Base-by-base conservation (phyloP, 176 grass and related monocot genomes). In the Triticum urartu region DNA sequence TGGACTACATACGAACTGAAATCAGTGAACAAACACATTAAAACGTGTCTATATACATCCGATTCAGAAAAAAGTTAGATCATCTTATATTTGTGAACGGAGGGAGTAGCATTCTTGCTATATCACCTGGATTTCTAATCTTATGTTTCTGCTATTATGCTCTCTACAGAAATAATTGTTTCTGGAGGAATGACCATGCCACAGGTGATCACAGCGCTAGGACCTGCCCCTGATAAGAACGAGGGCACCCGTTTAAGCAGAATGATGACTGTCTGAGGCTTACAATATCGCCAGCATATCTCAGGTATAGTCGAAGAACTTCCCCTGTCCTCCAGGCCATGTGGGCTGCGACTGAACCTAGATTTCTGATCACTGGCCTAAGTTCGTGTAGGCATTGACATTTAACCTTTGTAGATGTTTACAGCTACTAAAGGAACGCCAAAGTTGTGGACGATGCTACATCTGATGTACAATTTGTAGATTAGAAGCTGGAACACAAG, bases 151-250 rank as follows among this genome's bases (percentile, higher is more conserved):
- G 8, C 36, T 84, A 64, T 86, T 82, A 30, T 75, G 81, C 42
- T 84, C 83, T 60, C 45, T 85, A 38, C 87, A 97, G 97, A 99
- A 91, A 99, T 99, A 54, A 94, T 97, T 91, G 97, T 94, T 84
- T 99, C 97, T 6, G 97, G 97, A 66, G 97, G 97, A 54, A 99
- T 99, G 97, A 97, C 97, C n/a, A 99, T 97, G 97, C 97, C 97
- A 1, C 87, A 97, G 83, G 83, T 86, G 78, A 99, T 99, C 82
- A 78, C 94, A 18, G 89, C 92, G 48, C 30, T 89, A 82, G 94
- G 95, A 81, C 88, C 89, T 81, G 91, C 85, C 42, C 82, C 91
- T 42, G 78, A 69, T 3, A 95, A 92, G 78, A 93, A 56, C 73
- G 91, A 95, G 86, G 87, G 75, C 72, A 72, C 93, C 72, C 91